Conservation (phyloP, 805 yeast genomes). For the Yarrowia deformans region DNA sequence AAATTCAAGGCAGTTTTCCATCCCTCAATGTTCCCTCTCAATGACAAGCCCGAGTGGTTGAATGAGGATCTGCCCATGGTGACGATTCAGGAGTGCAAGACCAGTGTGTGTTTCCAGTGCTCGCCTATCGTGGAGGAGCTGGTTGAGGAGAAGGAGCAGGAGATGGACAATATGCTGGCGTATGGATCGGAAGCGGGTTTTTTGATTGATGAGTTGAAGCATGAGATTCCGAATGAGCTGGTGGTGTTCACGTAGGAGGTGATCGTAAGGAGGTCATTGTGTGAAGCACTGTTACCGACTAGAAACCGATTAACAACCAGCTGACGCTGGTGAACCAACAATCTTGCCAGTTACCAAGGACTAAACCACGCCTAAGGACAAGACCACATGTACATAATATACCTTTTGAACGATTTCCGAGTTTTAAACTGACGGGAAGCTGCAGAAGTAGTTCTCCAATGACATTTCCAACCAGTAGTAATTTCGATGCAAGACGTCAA, state of each 20-base stretch:
- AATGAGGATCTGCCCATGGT: not conserved
- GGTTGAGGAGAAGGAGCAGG: slow-evolving; percentile 42
- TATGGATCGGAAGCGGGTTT: slow-evolving; percentile 49
- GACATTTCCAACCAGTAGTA: too few relatives aligned
- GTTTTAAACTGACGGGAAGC: too few relatives aligned
- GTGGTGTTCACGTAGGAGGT: slow-evolving; percentile 1
- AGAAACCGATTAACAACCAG: too few relatives aligned
- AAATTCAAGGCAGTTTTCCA: slow-evolving; percentile 50
- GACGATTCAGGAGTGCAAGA: slow-evolving; percentile 41
- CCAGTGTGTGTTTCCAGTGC: slow-evolving; percentile 45
- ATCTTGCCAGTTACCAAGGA: too few relatives aligned
- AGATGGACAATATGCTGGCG: slow-evolving; percentile 46
- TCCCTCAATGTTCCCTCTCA: slow-evolving; percentile 16
- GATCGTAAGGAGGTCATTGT: not conserved
- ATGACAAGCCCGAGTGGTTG: slow-evolving; percentile 25
- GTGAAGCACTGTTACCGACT: not conserved
- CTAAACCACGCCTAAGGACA: too few relatives aligned
- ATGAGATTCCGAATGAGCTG: slow-evolving; percentile 47
- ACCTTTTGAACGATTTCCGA: too few relatives aligned
- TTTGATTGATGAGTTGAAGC: slow-evolving; percentile 47
- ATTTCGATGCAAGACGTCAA: too few relatives aligned
- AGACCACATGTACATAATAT: too few relatives aligned
- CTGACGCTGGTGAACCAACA: too few relatives aligned
- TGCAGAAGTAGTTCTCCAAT: too few relatives aligned
- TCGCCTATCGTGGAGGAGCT: slow-evolving; percentile 46